These are phyloP conservation scores for Coffea canephora DNA, from an alignment of 257 asterid species.

Conservation along the genomic window DNA sequence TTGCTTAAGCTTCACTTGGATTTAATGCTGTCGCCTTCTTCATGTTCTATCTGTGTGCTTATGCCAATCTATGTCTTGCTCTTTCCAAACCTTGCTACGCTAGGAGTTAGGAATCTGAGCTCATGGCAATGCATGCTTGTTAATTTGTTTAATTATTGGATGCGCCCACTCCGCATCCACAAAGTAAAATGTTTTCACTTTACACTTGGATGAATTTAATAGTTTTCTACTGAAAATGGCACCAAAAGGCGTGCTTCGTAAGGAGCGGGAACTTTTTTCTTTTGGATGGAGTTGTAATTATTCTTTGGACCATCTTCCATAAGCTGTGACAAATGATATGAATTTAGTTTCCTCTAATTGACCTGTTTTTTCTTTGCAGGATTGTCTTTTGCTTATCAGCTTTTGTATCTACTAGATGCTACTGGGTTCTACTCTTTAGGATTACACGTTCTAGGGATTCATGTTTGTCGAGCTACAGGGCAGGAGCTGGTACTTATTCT, in stretches of 20 bases:
- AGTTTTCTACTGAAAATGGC: neutral
- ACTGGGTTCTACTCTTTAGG: constrained; percentile 90
- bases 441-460: constrained; percentile 85
- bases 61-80: neutral
- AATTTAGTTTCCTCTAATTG: constrained; percentile 1
- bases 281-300: neutral
- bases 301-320: neutral
- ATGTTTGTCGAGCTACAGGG: constrained; percentile 98
- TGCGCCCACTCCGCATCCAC: neutral
- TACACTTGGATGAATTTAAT: neutral
- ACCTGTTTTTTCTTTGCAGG: constrained; percentile 49
- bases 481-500: constrained; percentile 78
- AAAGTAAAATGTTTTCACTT: neutral
- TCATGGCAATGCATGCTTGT: neutral
- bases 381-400: constrained; percentile 87
- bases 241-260: no score
- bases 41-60: neutral
- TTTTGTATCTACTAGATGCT: constrained; percentile 56
- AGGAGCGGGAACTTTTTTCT: neutral
- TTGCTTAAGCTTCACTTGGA: neutral
- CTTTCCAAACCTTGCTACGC: neutral
- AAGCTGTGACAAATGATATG: neutral
- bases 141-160: neutral
- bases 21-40: neutral
- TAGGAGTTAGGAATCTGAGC: neutral